Base-by-base conservation (phyloP, 1,139 yeast species). In the Arxiozyma telluris region DNA sequence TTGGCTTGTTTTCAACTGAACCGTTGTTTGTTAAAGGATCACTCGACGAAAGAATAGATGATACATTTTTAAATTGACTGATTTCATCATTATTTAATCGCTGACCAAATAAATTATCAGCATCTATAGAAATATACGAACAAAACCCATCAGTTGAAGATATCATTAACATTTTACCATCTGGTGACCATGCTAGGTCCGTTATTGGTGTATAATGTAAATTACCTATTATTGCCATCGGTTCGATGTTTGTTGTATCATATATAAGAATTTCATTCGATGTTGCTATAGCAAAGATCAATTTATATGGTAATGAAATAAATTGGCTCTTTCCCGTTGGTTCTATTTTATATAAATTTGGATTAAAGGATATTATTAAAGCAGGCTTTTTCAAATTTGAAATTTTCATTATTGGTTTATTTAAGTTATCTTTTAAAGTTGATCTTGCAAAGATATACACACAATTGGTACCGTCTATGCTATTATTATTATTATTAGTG, bases 61-160 rank as follows among this genome's bases (percentile, higher is more conserved):
- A 27, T 21, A 18, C 15, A 20, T 15, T 49, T 20, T 20, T 41
- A 23, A 27, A 49, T 30, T 47, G 23, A 4, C 23, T n/a, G 12
- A 25, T 47, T 11, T 54, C 52, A n/a, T 55, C 53, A 6, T 44
- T 42, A 27, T 41, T 34, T 18, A 56, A 25, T 41, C 52, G 62
- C 43, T 69, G 73, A 1, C 95, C 95, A 51, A 87, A 76, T 22
- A 77, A 75, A 1, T 71, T 77, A 1, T 69, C 66, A 23, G 25
- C 25, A 3, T 76, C 78, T 55, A 87, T 81, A 6, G 72, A 69
- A 2, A 89, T 69, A 44, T 78, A 77, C 0, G 96, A 86, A 62
- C 97, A 87, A 53, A 89, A 91, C 23, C 98, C 98, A 69, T 94
- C 99, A 0, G 96, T 86, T 0, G 97, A 87, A n/a, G 96, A 82